Evolutionary conservation across 2,329 filamentous ascomycete species (phyloP).

Genomic region (Alternaria brassicae): DNA sequence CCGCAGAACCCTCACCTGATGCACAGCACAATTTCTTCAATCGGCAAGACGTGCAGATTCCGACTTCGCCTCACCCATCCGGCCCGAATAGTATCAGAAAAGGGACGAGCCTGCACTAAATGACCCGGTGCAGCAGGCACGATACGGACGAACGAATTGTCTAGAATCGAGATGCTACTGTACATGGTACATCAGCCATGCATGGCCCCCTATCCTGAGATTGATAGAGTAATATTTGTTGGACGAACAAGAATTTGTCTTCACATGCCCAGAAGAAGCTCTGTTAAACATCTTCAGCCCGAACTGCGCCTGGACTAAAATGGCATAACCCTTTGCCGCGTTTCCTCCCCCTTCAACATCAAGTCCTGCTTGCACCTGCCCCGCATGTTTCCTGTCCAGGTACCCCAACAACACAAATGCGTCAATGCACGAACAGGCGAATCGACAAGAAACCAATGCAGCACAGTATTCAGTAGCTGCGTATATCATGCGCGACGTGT

Average conservation of each 20-base stretch:
- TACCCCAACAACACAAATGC: conserved; percentile 71
- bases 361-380: conserved; percentile 73
- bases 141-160: background rate
- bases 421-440: background rate
- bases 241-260: background rate
- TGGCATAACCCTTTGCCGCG: conserved; percentile 65
- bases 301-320: conserved; percentile 46
- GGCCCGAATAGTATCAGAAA: conserved; percentile 8
- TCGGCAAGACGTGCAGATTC: conserved; percentile 3
- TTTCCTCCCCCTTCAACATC: conserved; percentile 69
- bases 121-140: background rate
- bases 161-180: too few relatives aligned
- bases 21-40: conserved; percentile 1
- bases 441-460: background rate
- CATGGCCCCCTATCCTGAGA: background rate
- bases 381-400: conserved; percentile 74
- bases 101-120: background rate
- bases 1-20: conserved; percentile 9
- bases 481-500: conserved; percentile 14
- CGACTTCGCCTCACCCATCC: conserved; percentile 6
- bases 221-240: background rate
- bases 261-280: background rate
- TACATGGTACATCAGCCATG: background rate
- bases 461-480: background rate
- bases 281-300: background rate